Base-by-base conservation (phyloP, 345 rosid genomes). In the Populus deltoides region DNA sequence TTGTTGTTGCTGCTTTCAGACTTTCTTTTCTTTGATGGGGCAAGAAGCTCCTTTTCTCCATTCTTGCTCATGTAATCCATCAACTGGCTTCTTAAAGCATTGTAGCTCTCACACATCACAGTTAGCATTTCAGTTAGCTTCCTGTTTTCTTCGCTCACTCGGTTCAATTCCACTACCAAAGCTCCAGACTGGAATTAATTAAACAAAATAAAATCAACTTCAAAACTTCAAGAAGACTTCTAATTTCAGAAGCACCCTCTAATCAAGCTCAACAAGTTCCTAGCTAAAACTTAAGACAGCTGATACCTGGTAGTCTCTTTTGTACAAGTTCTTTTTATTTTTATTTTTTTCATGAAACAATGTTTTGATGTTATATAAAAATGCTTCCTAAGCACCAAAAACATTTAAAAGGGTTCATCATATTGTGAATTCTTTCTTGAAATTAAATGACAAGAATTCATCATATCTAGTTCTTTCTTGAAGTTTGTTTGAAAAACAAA, bases 111-210 rank as follows among this genome's bases (percentile, higher is more conserved):
- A 70, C 90, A 90, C 93, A 93, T 87, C 79, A 79, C 74, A 22
- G 89, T 89, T 70, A 96, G 63, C 97, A 85, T 96, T 77, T 92
- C 91, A 1, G 94, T 86, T 1, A 96, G 89, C 85, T 86, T 93
- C 97, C 86, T 93, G 90, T 96, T 96, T 70, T 96, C 99, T 45
- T 87, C 91, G 69, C 87, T 89, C 47, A 92, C 89, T 55, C 98
- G 89, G 66, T 90, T 89, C 80, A 96, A 38, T 83, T 96, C 99
- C 84, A 91, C 97, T 80, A 86, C 84, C 79, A 96, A 86, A 75
- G 82, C 86, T 45, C 86, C 86, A n/a, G 73, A 79, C 90, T 87
- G 80, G 45, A 63, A 5, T 76, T 31, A 45, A 68, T 18, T 24
- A 57, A 31, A 55, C 67, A 38, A 39, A 25, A 36, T 18, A 43